Percentiles rank a stretch among this genome's conserved stretches.
phyloP scores from a whole-genome alignment of 306 rosid species.

The Corylus americana region DNA sequence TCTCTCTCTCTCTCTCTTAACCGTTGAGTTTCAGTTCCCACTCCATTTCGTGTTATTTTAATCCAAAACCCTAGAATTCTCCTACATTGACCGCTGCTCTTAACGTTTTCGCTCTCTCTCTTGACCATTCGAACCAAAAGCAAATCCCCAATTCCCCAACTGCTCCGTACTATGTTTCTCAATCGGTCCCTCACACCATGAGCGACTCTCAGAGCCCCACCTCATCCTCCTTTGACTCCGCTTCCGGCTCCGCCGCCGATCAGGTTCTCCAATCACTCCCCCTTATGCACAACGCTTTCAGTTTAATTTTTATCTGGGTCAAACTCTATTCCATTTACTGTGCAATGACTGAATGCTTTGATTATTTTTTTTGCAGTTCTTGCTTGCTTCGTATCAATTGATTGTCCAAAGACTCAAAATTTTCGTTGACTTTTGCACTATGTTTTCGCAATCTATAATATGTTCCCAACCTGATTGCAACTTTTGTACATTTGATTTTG shows the following conservation, averaged over 20 bases:
- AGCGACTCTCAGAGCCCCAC: constrained; percentile 62
- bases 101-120: constrained; percentile 22
- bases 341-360: not conserved
- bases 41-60: not conserved
- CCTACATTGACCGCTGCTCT: constrained; percentile 32
- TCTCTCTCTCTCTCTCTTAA: constrained; percentile 6
- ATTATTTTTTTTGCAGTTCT: not conserved
- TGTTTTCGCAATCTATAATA: not conserved
- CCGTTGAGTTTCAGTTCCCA: constrained; percentile 33
- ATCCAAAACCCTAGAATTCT: constrained; percentile 6
- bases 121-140: not conserved
- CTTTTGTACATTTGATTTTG: not conserved
- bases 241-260: constrained; percentile 48
- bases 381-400: not conserved
- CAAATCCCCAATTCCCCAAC: constrained; percentile 2
- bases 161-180: constrained; percentile 39
- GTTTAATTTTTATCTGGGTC: not conserved
- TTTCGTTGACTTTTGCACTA: not conserved
- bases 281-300: not conserved
- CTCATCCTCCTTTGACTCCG: constrained; percentile 58
- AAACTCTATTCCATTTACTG: not conserved
- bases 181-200: constrained; percentile 38
- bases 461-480: not conserved
- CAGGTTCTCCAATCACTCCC: constrained; percentile 42
- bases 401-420: too few relatives aligned